These are phyloP conservation scores for Lentinus tigrinus DNA, from an alignment of 768 basidiomycete genomes.

Conservation along the genomic window DNA sequence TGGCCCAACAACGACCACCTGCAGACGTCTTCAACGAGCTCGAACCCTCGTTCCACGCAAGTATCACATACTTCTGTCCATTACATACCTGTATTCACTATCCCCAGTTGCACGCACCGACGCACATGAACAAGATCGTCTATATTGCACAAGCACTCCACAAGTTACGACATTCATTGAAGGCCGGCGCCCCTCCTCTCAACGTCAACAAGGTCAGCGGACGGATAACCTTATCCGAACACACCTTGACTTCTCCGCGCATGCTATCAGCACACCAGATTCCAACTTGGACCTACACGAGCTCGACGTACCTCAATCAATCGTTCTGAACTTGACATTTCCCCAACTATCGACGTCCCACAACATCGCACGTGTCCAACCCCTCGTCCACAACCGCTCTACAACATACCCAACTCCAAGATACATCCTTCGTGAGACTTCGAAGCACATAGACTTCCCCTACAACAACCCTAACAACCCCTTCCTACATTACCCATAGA, in stretches of 20 bases:
- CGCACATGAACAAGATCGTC: slow-evolving; percentile 99
- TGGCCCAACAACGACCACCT: slow-evolving; percentile 97
- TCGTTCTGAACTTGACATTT: slow-evolving; percentile 97
- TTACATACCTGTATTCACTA: too few relatives aligned
- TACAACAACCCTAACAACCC: slow-evolving; percentile 96
- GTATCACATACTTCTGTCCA: too few relatives aligned
- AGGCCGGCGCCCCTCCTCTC: slow-evolving; percentile 94
- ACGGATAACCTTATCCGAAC: slow-evolving; percentile 99
- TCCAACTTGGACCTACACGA: slow-evolving; percentile 95
- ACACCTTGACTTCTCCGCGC: slow-evolving; percentile 98
- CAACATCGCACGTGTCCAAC: slow-evolving; percentile 92
- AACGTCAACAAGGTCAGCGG: slow-evolving; percentile 99
- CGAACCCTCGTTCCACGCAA: slow-evolving; percentile 90
- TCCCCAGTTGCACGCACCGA: slow-evolving; percentile 91
- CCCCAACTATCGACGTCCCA: slow-evolving; percentile 97
- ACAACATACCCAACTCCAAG: slow-evolving; percentile 93
- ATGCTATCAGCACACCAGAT: slow-evolving; percentile 98
- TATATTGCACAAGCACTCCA: slow-evolving; percentile 97
- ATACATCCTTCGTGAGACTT: slow-evolving; percentile 95
- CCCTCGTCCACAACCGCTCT: slow-evolving; percentile 93
- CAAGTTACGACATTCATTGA: slow-evolving; percentile 95
- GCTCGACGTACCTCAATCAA: slow-evolving; percentile 92
- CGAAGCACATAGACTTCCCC: slow-evolving; percentile 93
- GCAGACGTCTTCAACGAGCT: slow-evolving; percentile 95
- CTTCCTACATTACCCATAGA: slow-evolving; percentile 96